Conservation (phyloP, 805 yeast genomes). For the Clavispora carvajalis region DNA sequence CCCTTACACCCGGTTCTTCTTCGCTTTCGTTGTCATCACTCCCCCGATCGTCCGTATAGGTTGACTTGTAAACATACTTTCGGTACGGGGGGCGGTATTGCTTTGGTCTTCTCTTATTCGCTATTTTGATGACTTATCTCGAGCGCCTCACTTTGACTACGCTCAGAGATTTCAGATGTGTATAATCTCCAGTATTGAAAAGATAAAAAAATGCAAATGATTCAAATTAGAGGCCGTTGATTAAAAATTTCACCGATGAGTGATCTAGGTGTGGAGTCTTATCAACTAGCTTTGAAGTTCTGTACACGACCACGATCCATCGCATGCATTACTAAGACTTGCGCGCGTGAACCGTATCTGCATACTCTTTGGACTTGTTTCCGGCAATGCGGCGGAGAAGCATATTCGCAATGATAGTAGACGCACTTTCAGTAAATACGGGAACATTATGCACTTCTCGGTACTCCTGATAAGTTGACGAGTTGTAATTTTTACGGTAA, state of each 20-base stretch:
- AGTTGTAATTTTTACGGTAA: not conserved
- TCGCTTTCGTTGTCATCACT: constrained; percentile 10
- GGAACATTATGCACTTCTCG: not conserved
- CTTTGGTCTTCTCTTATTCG: constrained; percentile 83
- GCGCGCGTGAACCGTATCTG: not conserved
- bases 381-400: not conserved
- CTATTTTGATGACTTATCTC: constrained; percentile 42
- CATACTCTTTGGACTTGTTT: not conserved
- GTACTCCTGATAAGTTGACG: not conserved
- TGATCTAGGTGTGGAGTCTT: not conserved
- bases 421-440: not conserved
- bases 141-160: not conserved
- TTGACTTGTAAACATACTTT: constrained; percentile 58
- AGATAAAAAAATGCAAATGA: not conserved
- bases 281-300: not conserved
- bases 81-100: constrained; percentile 75
- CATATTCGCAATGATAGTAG: not conserved
- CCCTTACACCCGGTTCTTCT: constrained; percentile 9
- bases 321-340: not conserved
- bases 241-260: not conserved
- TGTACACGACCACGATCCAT: not conserved
- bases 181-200: not conserved
- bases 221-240: not conserved
- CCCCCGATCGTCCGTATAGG: constrained; percentile 20
- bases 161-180: not conserved